Percentiles rank a stretch among this genome's conserved stretches.
phyloP scores from a whole-genome alignment of 2,329 filamentous ascomycete genomes.

The Neonectria punicea region DNA sequence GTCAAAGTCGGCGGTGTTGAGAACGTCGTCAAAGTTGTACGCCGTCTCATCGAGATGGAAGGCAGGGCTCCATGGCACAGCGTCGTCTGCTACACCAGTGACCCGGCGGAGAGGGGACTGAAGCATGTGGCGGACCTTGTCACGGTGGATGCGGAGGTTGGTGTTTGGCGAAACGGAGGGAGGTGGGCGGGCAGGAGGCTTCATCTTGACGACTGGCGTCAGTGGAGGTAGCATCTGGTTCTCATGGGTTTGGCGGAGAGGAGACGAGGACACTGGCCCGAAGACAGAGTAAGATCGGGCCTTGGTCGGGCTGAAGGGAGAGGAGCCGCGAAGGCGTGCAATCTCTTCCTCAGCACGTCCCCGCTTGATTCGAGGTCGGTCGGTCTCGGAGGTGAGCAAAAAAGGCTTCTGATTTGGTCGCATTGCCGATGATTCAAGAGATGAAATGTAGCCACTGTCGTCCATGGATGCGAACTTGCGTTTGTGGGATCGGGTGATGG shows the following conservation, averaged over 20 bases:
- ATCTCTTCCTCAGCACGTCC: constrained; percentile 97
- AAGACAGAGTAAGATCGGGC: constrained; percentile 63
- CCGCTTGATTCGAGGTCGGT: constrained; percentile 83
- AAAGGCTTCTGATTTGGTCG: constrained; percentile 73
- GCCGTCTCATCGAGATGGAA: constrained; percentile 70
- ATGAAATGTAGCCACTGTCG: constrained; percentile 98
- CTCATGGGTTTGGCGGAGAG: constrained; percentile 66
- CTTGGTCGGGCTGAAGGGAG: constrained; percentile 90
- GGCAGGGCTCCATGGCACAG: constrained; percentile 72
- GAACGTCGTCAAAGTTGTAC: constrained; percentile 59
- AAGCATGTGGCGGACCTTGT: constrained; percentile 82
- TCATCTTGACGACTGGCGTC: constrained; percentile 86
- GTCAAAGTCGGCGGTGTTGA: constrained; percentile 67
- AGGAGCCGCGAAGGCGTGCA: constrained; percentile 89
- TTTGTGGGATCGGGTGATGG: constrained; percentile 75
- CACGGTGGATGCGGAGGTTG: constrained; percentile 87
- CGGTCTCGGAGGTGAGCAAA: constrained; percentile 80
- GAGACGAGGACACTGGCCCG: constrained; percentile 73
- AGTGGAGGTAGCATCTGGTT: constrained; percentile 77
- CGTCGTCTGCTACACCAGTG: constrained; percentile 55
- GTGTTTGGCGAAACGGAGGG: constrained; percentile 93
- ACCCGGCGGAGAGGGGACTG: constrained; percentile 75
- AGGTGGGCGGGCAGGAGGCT: constrained; percentile 62
- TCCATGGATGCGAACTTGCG: constrained; percentile 82
- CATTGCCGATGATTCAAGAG: constrained; percentile 88